Conservation (phyloP, 768 basidiomycete genomes). For the Psilocybe tampanensis region DNA sequence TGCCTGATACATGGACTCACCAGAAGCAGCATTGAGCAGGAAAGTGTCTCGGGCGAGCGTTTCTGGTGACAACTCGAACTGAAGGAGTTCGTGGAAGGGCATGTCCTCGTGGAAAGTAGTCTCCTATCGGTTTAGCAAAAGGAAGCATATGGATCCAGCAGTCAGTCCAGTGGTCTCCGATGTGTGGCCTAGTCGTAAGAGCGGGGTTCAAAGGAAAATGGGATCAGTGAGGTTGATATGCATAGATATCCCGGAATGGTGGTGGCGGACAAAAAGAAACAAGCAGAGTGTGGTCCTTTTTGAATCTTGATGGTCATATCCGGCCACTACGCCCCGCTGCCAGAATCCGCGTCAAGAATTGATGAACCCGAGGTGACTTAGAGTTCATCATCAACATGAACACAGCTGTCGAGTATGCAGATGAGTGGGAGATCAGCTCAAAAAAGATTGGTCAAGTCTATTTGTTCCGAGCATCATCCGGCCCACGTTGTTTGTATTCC, state of each 20-base stretch:
- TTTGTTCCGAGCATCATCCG: not conserved
- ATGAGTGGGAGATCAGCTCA: not conserved
- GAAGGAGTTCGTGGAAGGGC: not conserved
- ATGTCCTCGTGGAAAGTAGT: not conserved
- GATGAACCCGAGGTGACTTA: not conserved
- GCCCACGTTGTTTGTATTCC: not conserved
- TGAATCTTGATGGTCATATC: not conserved
- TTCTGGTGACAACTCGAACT: not conserved
- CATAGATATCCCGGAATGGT: not conserved
- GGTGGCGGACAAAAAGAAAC: not conserved
- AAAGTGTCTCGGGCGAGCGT: constrained; percentile 11
- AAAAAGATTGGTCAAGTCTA: not conserved
- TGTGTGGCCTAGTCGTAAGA: not conserved
- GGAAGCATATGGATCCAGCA: not conserved
- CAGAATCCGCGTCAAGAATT: not conserved
- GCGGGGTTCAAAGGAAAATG: not conserved
- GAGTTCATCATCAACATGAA: not conserved
- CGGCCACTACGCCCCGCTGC: not conserved
- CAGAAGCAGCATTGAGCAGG: constrained; percentile 9
- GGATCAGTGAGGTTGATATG: not conserved
- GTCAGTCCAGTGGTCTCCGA: not conserved
- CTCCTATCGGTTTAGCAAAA: not conserved
- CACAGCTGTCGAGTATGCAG: not conserved
- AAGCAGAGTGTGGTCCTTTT: not conserved
- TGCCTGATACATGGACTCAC: not conserved